These are phyloP conservation scores for Calocybe gambosa DNA, from an alignment of 1,284 basidiomycete species.

Conservation along the genomic window DNA sequence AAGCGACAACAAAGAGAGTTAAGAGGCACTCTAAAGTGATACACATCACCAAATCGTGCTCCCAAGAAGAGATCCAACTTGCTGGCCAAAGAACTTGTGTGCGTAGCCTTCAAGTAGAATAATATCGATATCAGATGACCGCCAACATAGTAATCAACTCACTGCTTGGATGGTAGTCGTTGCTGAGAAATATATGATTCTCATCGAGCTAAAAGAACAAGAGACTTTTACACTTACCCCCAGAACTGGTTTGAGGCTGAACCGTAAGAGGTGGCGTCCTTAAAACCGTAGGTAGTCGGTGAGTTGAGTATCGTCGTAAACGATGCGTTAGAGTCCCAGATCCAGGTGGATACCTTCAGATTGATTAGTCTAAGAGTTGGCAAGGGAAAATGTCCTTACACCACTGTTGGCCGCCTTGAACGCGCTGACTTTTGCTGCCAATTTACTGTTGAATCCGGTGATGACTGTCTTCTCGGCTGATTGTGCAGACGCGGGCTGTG, in stretches of 20 bases:
- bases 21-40: background rate
- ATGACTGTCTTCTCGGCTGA: constrained; percentile 43
- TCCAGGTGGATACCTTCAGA: constrained; percentile 39
- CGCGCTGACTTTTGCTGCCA: constrained; percentile 31
- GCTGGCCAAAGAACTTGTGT: constrained; percentile 33
- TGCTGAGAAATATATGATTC: constrained; percentile 24
- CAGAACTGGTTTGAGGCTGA: constrained; percentile 43
- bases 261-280: constrained; percentile 45
- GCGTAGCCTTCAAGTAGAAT: constrained; percentile 24
- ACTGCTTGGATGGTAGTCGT: constrained; percentile 45
- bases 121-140: constrained; percentile 1
- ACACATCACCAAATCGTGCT: constrained; percentile 29
- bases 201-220: background rate
- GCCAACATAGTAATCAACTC: constrained; percentile 13
- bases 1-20: too few species aligned
- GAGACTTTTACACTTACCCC: constrained; percentile 34
- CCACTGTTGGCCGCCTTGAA: constrained; percentile 40
- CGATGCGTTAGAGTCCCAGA: constrained; percentile 48
- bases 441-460: constrained; percentile 42
- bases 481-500: constrained; percentile 34
- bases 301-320: constrained; percentile 45
- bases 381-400: constrained; percentile 24
- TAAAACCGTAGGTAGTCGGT: constrained; percentile 46
- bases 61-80: constrained; percentile 29
- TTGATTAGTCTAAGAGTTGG: background rate